Evolutionary conservation across 495 filamentous ascomycete genomes (phyloP), one percentile per base, ranked within the genome.

Genomic region (Neurospora tetrasperma): DNA sequence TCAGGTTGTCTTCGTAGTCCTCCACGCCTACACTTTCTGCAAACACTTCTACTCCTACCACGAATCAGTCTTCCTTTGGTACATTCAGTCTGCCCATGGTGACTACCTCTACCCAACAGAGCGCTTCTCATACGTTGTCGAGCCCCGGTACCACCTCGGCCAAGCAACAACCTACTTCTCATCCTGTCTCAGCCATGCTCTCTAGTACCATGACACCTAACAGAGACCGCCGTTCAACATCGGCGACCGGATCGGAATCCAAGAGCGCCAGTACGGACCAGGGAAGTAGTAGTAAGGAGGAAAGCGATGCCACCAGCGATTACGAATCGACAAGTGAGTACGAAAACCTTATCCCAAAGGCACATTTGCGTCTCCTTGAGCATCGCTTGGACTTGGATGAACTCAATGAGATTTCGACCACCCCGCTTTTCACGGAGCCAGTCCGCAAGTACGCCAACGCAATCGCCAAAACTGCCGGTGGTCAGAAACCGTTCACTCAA

Each of bases 371-470:
- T 7, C 73, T 79, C 5, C 78, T 80, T 1, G 40, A 75, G 40
- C 76, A 48, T 2, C 70, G 69, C 5, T 68, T 73, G 3, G 78
- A 74, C 8, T 18, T 69, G 12, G 78, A 81, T n/a, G 76, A 81
- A 10, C 70, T 81, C 2, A 77, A 76, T 42, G 82, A 85, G 70
- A 76, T 83, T 42, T 79, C 42, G 10, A 74, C 78, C 0, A 75
- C 83, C 0, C 84, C 84, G 0, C 44, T 85, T 3, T 84, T 85
- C 75, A 85, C 82, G 0, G 76, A 81, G 31, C 48, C 78, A 4
- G 81, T 84, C 1, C 76, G 80, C 18, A 71, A 81, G 38, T 76
- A 80, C 31, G 81, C 78, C 4, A 35, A 48, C 2, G 46, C 70
- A 0, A 23, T 77, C 16, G 69, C 74, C 0, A n/a, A 41, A 2